Evolutionary conservation across 805 yeast genomes (phyloP), one percentile per base, ranked within the genome.

Genomic region (Komagataella pastoris): DNA sequence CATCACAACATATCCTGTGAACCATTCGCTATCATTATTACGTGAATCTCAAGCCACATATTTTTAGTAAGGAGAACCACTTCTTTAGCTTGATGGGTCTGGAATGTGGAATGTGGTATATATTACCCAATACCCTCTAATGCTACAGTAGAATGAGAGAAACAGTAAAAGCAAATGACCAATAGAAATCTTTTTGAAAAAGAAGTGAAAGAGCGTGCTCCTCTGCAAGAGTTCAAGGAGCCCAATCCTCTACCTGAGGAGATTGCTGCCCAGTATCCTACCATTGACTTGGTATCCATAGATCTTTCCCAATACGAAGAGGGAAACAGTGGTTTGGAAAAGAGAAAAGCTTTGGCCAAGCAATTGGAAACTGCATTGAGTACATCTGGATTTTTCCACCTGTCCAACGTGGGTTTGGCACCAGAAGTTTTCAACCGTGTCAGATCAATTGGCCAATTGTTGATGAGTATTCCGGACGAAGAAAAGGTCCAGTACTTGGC

Each of bases 371-470:
- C 59, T 24, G 68, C 77, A 0, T 56, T 74, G 23, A 62, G 71
- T 2, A 66, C 71, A 1, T 66, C 68, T 51, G 79, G 79, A 1
- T 74, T 74, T 55, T 71, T 74, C 60, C 68, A 69, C 30, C 53
- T 74, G 18, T 57, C 61, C 8, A 72, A 72, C 54, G 75, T 70
- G 54, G 78, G 77, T 1, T 63, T 72, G 50, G 58, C 59, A 3
- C 56, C 54, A 10, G 69, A 63, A 18, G 56, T 58, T 10, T 56
- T 73, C 10, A 69, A 63, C 8, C 63, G 63, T n/a, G 55, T 72
- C 47, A 62, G 68, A 53, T 61, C 76, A 0, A 58, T 73, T 18
- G 69, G 74, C 1, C 77, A 73, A 55, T 62, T 71, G 1, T 60
- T 72, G 2, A 61, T 71, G 46, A 72, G 70, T 46, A 56, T 70